Conservation (phyloP, 495 filamentous ascomycete genomes). For the Aspergillus indologenus region DNA sequence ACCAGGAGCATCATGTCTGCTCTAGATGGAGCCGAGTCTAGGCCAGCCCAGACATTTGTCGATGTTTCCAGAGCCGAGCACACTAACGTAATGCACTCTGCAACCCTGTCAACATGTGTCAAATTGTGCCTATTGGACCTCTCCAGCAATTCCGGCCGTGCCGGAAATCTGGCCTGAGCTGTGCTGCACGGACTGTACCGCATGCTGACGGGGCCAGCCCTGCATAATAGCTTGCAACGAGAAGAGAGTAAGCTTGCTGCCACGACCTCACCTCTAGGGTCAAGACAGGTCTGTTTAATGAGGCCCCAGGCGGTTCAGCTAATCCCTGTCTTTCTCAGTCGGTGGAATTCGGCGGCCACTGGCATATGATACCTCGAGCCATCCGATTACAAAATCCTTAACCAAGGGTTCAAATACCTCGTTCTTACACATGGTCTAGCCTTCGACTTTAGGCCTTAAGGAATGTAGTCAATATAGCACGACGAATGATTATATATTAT, state of each 20-base stretch:
- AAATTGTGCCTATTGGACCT: background rate
- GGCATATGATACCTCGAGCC: too few relatives aligned
- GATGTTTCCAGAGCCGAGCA: constrained; percentile 1
- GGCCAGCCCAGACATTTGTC: constrained; percentile 8
- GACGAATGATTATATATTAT: background rate
- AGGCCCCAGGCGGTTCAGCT: too few relatives aligned
- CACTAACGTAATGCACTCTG: constrained; percentile 5
- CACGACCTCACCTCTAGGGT: background rate
- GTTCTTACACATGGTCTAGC: too few relatives aligned
- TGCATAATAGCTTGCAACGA: background rate
- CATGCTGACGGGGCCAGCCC: background rate
- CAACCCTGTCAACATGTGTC: background rate
- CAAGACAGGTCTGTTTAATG: background rate
- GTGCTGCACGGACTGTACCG: background rate
- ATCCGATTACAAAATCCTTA: too few relatives aligned
- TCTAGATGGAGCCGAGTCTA: background rate
- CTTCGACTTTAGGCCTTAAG: too few relatives aligned
- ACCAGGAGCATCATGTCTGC: background rate
- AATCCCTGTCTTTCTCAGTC: too few relatives aligned
- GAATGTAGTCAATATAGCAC: background rate
- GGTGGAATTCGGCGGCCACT: too few relatives aligned
- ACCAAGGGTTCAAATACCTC: too few relatives aligned
- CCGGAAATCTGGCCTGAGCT: background rate
- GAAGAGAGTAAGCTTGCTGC: background rate
- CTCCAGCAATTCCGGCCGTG: background rate